phyloP scores from a whole-genome alignment of 2,329 filamentous ascomycete genomes.

The Fusarium sp. region DNA sequence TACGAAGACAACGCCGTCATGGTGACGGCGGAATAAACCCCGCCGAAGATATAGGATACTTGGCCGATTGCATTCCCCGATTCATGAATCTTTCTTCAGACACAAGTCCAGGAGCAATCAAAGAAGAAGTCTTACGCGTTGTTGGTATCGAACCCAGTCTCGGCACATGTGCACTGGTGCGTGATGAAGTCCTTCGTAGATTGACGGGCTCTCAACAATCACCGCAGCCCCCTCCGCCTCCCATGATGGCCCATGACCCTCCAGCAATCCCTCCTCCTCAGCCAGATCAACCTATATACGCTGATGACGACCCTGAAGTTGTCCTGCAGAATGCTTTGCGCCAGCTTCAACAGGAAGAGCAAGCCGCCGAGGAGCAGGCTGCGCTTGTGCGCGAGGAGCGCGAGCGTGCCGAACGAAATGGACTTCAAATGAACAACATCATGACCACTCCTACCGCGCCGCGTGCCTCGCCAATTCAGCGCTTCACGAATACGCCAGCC shows the following conservation, averaged over 20 bases:
- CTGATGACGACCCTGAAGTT: conserved; percentile 67
- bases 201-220: conserved; percentile 39
- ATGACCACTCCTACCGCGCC: conserved; percentile 49
- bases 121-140: conserved; percentile 66
- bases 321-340: conserved; percentile 69
- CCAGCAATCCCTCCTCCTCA: conserved; percentile 48
- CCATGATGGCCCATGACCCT: conserved; percentile 44
- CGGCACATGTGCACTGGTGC: conserved; percentile 66
- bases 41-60: conserved; percentile 68
- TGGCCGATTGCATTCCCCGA: conserved; percentile 69
- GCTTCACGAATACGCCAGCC: conserved; percentile 50
- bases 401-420: conserved; percentile 59
- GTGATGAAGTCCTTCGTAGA: conserved; percentile 66
- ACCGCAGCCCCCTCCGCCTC: conserved; percentile 33
- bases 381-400: conserved; percentile 65
- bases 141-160: conserved; percentile 67
- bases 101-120: conserved; percentile 69
- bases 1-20: conserved; percentile 66
- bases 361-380: conserved; percentile 68
- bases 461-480: conserved; percentile 48
- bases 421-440: conserved; percentile 47
- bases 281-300: conserved; percentile 56
- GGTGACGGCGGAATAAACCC: conserved; percentile 60
- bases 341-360: conserved; percentile 69
- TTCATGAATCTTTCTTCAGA: conserved; percentile 69